Percentiles rank a stretch among this genome's conserved stretches.
These are phyloP conservation scores for Glycine tomentella DNA, from an alignment of 306 rosid species.

Conservation along the genomic window DNA sequence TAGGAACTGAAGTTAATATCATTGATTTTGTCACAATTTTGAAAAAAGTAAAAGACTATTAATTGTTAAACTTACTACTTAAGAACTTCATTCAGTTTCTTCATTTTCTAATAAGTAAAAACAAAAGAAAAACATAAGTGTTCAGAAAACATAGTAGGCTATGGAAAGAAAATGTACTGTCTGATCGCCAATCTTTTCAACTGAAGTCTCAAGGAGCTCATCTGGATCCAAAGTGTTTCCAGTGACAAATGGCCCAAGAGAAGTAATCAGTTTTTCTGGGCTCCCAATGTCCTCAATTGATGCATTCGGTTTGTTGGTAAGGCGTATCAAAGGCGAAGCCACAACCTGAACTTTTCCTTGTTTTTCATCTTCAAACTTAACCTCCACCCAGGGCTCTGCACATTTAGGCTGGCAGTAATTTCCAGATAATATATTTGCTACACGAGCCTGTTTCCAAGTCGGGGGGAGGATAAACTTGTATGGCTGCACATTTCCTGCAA, in stretches of 20 bases:
- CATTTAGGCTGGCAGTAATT: constrained; percentile 99
- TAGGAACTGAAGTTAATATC: background rate
- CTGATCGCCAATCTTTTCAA: constrained; percentile 83
- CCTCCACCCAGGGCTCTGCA: constrained; percentile 99
- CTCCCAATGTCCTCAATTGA: constrained; percentile 90
- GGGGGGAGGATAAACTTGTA: constrained; percentile 93
- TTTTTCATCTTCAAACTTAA: constrained; percentile 90
- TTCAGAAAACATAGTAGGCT: constrained; percentile 4
- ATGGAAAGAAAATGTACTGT: constrained; percentile 58
- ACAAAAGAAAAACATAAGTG: no score
- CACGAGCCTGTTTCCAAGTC: constrained; percentile 86
- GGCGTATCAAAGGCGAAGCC: constrained; percentile 90
- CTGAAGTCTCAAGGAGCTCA: constrained; percentile 79
- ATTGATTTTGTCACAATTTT: constrained; percentile 2
- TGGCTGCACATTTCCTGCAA: constrained; percentile 97
- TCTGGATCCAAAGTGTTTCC: constrained; percentile 88
- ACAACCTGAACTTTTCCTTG: constrained; percentile 94
- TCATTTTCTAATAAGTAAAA: constrained; percentile 10
- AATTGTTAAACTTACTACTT: background rate
- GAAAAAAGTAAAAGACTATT: background rate
- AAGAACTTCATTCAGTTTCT: constrained; percentile 15
- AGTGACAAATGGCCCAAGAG: constrained; percentile 95
- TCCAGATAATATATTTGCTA: constrained; percentile 96
- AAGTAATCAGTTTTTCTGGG: constrained; percentile 92
- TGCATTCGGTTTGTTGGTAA: constrained; percentile 91